These are phyloP conservation scores for Silene conica DNA, from an alignment of 148 eudicot genomes.

Conservation along the genomic window DNA sequence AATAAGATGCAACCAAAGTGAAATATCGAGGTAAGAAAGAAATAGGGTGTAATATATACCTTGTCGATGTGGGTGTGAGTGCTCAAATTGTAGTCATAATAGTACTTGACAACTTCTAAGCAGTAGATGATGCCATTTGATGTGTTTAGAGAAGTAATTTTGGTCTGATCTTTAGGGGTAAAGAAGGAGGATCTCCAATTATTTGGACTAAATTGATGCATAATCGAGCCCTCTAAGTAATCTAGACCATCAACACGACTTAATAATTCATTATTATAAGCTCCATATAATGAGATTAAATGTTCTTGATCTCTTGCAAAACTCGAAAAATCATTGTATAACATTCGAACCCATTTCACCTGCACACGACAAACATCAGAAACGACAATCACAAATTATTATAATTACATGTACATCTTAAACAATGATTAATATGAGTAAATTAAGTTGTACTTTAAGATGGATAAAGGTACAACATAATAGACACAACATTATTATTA, in stretches of 20 bases:
- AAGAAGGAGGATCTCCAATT: constrained; percentile 93
- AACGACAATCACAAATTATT: not conserved
- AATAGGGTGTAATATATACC: constrained; percentile 2
- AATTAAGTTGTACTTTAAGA: constrained; percentile 8
- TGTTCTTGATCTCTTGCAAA: constrained; percentile 82
- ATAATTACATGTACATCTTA: not conserved
- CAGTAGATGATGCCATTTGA: constrained; percentile 53
- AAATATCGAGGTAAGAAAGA: not conserved
- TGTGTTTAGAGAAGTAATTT: constrained; percentile 39
- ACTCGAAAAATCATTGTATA: constrained; percentile 56
- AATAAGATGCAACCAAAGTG: not conserved
- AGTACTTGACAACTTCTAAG: constrained; percentile 71
- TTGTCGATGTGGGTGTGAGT: not conserved
- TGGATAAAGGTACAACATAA: constrained; percentile 19
- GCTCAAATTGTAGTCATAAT: constrained; percentile 24
- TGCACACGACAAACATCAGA: constrained; percentile 18
- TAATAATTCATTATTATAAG: constrained; percentile 21
- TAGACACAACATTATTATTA: constrained; percentile 5
- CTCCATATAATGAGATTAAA: constrained; percentile 47
- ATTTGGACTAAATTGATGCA: constrained; percentile 45
- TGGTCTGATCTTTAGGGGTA: constrained; percentile 40
- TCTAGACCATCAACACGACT: constrained; percentile 33
- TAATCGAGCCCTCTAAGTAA: constrained; percentile 73
- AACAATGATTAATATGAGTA: not conserved
- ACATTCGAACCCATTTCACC: constrained; percentile 87